Evolutionary conservation across 176 grass and related monocot species (phyloP), one percentile per base, ranked within the genome.

Genomic region (Aegilops speltoides): DNA sequence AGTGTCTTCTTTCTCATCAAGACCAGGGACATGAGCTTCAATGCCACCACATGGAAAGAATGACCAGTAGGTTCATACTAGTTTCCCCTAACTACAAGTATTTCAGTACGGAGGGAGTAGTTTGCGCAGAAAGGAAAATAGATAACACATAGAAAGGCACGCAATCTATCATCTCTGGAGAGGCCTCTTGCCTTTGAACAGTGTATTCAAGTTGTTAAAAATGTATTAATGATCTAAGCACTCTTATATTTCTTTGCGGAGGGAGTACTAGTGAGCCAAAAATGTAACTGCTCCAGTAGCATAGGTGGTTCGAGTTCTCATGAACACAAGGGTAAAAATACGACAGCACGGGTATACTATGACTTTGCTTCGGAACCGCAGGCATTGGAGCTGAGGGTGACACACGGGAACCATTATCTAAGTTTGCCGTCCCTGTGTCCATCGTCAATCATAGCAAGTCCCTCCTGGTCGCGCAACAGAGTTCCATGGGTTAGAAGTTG

Each of bases 401-500:
- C 92, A 29, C 93, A 98, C 2, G 96, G 93, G 83, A 98, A 98
- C 96, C 92, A 98, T 77, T 95, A 96, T 76, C 90, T 88, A 26
- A 85, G 89, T 40, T 89, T 94, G 41, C 84, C 88, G 13, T 98
- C 96, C 86, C 76, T 94, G 83, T 98, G 93, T 15, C 96, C 96
- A 81, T 94, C 92, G 26, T 98, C 96, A 17, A 98, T 98, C 96
- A 96, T 98, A 57, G 90, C 93, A 86, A 98, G 93, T 56, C 96
- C 93, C 77, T 94, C 96, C 93, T 96, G 90, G 48, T 68, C 32
- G 36, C 81, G 29, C 63, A 69, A 63, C 76, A 76, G 29, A 64
- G 14, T 48, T 83, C 10, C 22, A 7, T 29, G 5, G 23, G 67
- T 75, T 66, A 24, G 22, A 81, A 12, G 50, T 31, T 10, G 12